Evolutionary conservation across 441 rosid genomes (phyloP), one percentile per base, ranked within the genome.

Genomic region (Aquilaria agallochum): DNA sequence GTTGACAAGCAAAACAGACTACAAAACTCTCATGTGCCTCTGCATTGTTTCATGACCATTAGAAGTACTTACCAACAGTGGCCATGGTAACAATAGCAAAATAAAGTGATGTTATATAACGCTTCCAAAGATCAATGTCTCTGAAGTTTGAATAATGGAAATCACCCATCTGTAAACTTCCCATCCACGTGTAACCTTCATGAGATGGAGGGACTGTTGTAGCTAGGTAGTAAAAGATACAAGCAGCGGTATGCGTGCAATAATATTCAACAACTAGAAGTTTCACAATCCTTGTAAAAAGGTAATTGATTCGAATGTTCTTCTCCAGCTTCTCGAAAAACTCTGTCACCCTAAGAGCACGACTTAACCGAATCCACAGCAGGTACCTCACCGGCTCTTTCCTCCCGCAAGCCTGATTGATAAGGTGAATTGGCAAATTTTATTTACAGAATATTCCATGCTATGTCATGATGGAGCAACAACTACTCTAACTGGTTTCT

Each of bases 41-140:
- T 51, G 30, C 36, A 11, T 53, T 11, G 27, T 31, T 2, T 27
- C 14, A 27, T 5, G n/a, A 27, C 6, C 34, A 53, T 4, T 40
- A 30, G n/a, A 11, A 31, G 11, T 11, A 64, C 78, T 68, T 75
- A 80, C 93, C 93, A 53, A 87, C 88, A 42, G 93, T 82, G 55
- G 86, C 88, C 93, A 87, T 87, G 66, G 90, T 87, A 32, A 80
- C 86, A 69, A 87, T 65, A 14, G 93, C 84, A 34, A 87, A 84
- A 63, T 87, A 84, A 53, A 84, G 70, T 11, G 93, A 84, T 60
- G 85, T 74, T n/a, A 63, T 53, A 62, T 87, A 87, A 0, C 85
- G 74, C 64, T 70, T 87, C 85, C 88, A 77, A 1, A 87, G 56
- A 69, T 80, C 84, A 10, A 87, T 79, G 0, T 82, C 82, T 74